Conservation (phyloP, 163 green algal species). For the Chloroidium sp. region DNA sequence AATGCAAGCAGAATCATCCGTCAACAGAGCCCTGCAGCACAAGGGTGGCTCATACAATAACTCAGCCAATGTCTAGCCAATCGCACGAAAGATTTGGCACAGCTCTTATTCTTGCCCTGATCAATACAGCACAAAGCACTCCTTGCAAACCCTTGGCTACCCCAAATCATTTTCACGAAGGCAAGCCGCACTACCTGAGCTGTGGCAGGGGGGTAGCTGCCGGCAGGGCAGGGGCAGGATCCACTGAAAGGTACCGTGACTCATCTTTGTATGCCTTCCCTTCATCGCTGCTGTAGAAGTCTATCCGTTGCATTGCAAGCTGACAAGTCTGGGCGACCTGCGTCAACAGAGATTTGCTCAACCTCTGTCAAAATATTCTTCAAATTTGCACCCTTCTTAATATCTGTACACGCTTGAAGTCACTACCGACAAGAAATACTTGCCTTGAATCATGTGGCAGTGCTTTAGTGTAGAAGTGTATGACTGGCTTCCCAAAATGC, state of each 20-base stretch:
- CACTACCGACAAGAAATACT: too few species aligned
- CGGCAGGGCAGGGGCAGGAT: slow-evolving; percentile 72
- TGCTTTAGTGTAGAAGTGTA: too few species aligned
- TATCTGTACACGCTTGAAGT: too few species aligned
- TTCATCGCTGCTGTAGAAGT: slow-evolving; percentile 38
- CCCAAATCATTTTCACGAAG: neutral
- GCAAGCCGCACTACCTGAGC: slow-evolving; percentile 23
- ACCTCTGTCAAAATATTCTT: too few species aligned
- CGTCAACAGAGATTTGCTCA: neutral
- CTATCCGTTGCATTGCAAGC: slow-evolving; percentile 73
- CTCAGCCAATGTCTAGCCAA: too few species aligned
- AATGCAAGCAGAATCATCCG: slow-evolving; percentile 63
- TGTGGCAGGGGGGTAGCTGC: slow-evolving; percentile 40
- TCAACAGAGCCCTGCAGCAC: slow-evolving; percentile 18
- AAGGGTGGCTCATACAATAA: too few species aligned
- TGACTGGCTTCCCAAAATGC: too few species aligned
- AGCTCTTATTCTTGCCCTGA: too few species aligned
- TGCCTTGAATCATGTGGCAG: too few species aligned
- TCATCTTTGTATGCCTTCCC: neutral
- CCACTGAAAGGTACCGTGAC: slow-evolving; percentile 71
- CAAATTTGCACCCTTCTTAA: too few species aligned
- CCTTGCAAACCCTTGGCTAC: neutral
- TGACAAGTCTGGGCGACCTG: slow-evolving; percentile 86
- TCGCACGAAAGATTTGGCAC: too few species aligned
- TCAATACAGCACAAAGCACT: too few species aligned